phyloP scores from a whole-genome alignment of 129 eudicot genomes.

The Pittosporum tobira region DNA sequence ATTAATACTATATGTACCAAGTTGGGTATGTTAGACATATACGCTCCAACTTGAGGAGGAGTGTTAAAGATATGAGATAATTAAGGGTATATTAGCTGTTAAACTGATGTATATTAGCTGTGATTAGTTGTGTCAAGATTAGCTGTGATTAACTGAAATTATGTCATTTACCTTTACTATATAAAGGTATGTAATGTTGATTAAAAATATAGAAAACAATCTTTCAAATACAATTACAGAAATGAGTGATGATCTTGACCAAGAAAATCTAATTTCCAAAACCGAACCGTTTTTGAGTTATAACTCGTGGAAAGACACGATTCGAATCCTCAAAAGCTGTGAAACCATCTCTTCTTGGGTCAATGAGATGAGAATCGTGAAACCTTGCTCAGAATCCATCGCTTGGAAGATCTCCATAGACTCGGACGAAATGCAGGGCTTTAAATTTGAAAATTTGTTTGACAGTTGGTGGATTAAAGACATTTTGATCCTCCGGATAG shows the following conservation, averaged over 20 bases:
- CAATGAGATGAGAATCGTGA: constrained; percentile 13
- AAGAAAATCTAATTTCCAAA: constrained; percentile 23
- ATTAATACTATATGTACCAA: too few relatives aligned
- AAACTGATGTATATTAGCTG: too few relatives aligned
- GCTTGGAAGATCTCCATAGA: constrained; percentile 20
- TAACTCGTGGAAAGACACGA: constrained; percentile 32
- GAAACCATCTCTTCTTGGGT: constrained; percentile 25
- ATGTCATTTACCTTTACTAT: too few relatives aligned
- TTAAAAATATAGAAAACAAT: too few relatives aligned
- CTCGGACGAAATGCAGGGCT: constrained; percentile 1
- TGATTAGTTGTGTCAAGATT: too few relatives aligned
- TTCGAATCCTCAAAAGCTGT: constrained; percentile 21
- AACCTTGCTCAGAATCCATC: constrained; percentile 20
- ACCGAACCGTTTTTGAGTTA: constrained; percentile 19
- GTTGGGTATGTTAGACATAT: too few relatives aligned
- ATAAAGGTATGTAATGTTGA: too few relatives aligned
- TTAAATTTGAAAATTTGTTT: neutral
- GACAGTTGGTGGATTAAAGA: constrained; percentile 30
- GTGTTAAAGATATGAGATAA: too few relatives aligned
- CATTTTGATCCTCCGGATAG: constrained; percentile 21
- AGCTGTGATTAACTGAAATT: too few relatives aligned
- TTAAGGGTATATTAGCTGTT: too few relatives aligned
- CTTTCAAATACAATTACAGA: too few relatives aligned
- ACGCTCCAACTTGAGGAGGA: too few relatives aligned
- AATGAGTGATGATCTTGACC: constrained; percentile 26